These are phyloP conservation scores for Leccinum barrowsii DNA, from an alignment of 768 basidiomycete genomes.

Conservation along the genomic window DNA sequence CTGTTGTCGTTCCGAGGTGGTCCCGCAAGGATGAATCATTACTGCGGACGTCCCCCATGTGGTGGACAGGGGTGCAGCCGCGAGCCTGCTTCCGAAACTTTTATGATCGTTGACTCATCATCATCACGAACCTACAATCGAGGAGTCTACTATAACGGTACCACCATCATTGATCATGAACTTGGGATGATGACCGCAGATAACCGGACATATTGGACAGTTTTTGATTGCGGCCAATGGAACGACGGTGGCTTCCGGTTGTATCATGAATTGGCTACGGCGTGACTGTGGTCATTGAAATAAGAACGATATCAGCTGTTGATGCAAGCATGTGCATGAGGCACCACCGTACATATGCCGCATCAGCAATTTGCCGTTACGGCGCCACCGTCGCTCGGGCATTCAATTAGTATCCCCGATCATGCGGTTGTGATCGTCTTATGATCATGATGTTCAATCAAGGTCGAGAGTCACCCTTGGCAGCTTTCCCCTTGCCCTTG, in stretches of 20 bases:
- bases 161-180: too few relatives aligned
- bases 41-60: background rate
- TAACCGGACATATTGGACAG: too few relatives aligned
- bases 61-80: background rate
- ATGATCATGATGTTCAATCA: background rate
- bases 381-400: background rate
- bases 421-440: background rate
- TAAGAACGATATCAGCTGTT: background rate
- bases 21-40: background rate
- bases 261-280: too few relatives aligned
- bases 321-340: background rate
- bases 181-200: too few relatives aligned
- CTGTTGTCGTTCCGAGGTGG: background rate
- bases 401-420: background rate
- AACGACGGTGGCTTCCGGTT: too few relatives aligned
- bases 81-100: background rate
- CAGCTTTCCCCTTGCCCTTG: background rate
- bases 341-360: background rate
- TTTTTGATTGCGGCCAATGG: too few relatives aligned
- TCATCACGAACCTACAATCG: background rate
- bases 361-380: background rate
- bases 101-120: background rate
- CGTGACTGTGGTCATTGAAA: too few relatives aligned
- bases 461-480: background rate
- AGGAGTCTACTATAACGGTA: background rate